Percentiles rank a stretch among this genome's conserved stretches.
phyloP scores from a whole-genome alignment of 139 green algal species.

The Chlamydomonas sp. region DNA sequence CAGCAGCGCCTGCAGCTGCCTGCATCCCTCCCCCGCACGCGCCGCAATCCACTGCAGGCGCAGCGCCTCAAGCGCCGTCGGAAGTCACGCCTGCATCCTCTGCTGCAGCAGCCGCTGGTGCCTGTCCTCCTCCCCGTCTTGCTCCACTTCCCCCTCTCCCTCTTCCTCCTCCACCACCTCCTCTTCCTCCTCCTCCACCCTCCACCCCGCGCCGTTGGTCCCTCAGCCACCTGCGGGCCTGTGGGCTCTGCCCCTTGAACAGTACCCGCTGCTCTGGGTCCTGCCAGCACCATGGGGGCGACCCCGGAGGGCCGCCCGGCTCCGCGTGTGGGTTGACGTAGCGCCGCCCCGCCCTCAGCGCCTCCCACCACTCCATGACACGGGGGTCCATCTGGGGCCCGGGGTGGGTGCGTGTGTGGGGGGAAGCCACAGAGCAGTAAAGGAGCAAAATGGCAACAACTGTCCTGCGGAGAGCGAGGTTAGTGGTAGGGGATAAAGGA shows the following conservation, averaged over 20 bases:
- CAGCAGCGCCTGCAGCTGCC: no score
- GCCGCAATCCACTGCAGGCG: no score
- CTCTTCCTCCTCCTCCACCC: not conserved
- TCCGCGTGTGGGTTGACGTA: not conserved
- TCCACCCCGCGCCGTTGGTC: not conserved
- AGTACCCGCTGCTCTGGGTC: not conserved
- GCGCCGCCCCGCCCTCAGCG: not conserved
- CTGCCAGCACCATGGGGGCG: slow-evolving; percentile 5
- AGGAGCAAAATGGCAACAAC: no score
- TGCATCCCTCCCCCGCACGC: no score
- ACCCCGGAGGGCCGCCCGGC: not conserved
- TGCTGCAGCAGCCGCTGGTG: no score
- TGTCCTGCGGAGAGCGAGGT: no score
- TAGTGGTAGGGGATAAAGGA: not conserved
- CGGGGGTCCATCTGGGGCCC: not conserved
- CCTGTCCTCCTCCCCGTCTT: not conserved
- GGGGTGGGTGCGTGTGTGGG: not conserved
- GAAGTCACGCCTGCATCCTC: no score
- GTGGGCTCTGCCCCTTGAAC: not conserved
- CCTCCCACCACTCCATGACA: not conserved
- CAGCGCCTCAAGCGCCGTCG: no score
- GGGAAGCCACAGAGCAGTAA: no score
- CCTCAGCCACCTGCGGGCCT: not conserved
- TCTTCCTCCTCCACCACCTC: not conserved
- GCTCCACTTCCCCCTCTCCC: not conserved